These are phyloP conservation scores for Diversispora eburnea DNA, from an alignment of 192 early-diverging fungal genomes.

Conservation along the genomic window DNA sequence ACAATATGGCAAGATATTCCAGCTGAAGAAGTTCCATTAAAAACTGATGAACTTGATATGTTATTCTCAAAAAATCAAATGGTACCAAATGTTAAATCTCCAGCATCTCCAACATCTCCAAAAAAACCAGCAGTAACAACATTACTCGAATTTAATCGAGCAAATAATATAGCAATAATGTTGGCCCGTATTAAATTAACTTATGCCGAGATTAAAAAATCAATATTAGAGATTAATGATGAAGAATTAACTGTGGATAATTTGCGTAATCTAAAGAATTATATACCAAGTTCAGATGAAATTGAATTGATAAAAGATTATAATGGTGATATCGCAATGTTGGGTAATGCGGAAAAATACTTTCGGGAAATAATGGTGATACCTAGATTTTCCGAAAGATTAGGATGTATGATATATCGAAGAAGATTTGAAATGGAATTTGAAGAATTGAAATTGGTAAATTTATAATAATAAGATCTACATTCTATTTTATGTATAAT, in stretches of 20 bases:
- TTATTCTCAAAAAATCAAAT: conserved; percentile 46
- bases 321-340: conserved; percentile 41
- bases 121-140: conserved; percentile 42
- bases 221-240: conserved; percentile 53
- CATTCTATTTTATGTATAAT: neutral
- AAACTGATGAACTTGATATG: conserved; percentile 46
- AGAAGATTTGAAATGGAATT: conserved; percentile 49
- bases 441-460: conserved; percentile 45
- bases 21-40: conserved; percentile 31
- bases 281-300: conserved; percentile 53
- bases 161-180: conserved; percentile 64
- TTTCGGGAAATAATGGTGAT: conserved; percentile 50
- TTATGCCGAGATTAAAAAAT: conserved; percentile 52
- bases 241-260: conserved; percentile 51
- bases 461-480: neutral
- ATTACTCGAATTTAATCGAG: conserved; percentile 49
- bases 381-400: conserved; percentile 48
- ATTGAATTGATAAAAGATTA: conserved; percentile 50
- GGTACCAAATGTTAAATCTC: neutral
- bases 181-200: conserved; percentile 46
- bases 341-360: conserved; percentile 58
- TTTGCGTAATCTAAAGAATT: conserved; percentile 51
- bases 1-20: conserved; percentile 57
- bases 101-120: conserved; percentile 17
- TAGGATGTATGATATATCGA: conserved; percentile 53